Evolutionary conservation across 805 yeast genomes (phyloP).

Genomic region (Pichia sporocuriosa): DNA sequence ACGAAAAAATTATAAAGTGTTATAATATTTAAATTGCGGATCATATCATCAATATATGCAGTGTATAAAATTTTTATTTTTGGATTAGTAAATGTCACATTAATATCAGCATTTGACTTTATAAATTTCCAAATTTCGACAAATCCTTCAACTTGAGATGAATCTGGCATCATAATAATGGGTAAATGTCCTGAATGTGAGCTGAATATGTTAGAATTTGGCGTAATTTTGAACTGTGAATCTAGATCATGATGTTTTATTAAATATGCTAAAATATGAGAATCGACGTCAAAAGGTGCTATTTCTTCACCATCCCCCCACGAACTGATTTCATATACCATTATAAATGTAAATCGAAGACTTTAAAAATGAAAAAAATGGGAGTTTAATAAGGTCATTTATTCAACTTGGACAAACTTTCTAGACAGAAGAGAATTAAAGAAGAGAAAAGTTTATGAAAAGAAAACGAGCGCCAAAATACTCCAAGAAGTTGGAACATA

Average conservation of each 20-base stretch:
- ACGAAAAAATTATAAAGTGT: conserved; percentile 48
- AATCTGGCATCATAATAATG: conserved; percentile 22
- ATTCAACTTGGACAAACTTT: no score
- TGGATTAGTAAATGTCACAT: neutral
- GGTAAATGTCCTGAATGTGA: conserved; percentile 49
- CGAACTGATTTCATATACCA: conserved; percentile 14
- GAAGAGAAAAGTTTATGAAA: no score
- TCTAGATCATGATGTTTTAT: conserved; percentile 18
- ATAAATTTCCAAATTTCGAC: conserved; percentile 6
- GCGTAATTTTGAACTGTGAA: conserved; percentile 33
- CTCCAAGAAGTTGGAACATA: no score
- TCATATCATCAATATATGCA: conserved; percentile 1
- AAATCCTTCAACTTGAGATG: conserved; percentile 5
- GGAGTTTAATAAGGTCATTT: no score
- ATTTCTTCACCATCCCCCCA: conserved; percentile 42
- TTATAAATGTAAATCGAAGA: no score
- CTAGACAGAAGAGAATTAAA: no score
- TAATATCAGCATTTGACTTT: neutral
- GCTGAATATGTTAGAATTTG: conserved; percentile 52
- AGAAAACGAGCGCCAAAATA: no score
- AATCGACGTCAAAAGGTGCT: conserved; percentile 46
- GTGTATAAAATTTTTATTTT: neutral
- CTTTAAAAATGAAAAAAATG: no score
- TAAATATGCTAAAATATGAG: conserved; percentile 42
- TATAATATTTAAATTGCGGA: conserved; percentile 1